These are phyloP conservation scores for Malus orientalis DNA, from an alignment of 306 rosid genomes.

Conservation along the genomic window DNA sequence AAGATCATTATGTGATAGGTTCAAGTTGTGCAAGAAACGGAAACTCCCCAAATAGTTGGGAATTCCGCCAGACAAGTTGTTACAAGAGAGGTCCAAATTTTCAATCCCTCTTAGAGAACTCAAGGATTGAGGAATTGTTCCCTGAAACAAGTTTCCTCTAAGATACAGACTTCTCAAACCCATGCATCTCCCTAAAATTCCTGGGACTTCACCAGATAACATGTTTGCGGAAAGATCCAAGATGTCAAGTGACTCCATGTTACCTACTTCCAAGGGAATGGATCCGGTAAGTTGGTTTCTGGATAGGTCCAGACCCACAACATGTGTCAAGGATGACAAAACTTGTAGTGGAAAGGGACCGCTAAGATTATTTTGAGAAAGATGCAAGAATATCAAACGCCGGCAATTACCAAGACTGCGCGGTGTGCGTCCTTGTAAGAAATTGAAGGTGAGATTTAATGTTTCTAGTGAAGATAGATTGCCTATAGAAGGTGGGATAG, in stretches of 20 bases:
- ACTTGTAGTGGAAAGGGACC: slow-evolving; percentile 19
- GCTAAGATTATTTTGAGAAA: background rate
- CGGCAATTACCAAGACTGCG: background rate
- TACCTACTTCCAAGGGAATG: background rate
- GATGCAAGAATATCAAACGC: background rate
- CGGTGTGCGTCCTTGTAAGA: slow-evolving; percentile 14
- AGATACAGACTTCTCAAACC: slow-evolving; percentile 3
- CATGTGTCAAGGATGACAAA: background rate
- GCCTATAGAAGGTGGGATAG: slow-evolving; percentile 22
- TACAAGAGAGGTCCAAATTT: slow-evolving; percentile 16
- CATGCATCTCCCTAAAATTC: slow-evolving; percentile 1
- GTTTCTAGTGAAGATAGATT: background rate
- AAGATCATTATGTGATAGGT: slow-evolving; percentile 22
- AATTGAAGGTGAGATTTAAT: background rate
- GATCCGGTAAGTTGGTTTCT: too few species aligned
- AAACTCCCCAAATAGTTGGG: slow-evolving; percentile 6
- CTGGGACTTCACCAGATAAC: slow-evolving; percentile 11
- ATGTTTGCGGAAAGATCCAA: background rate
- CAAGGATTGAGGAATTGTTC: slow-evolving; percentile 13
- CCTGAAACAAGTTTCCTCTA: slow-evolving; percentile 10
- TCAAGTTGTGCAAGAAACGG: background rate
- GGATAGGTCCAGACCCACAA: background rate
- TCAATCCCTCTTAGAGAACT: slow-evolving; percentile 8
- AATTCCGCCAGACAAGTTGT: slow-evolving; percentile 11
- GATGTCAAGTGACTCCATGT: background rate